Evolutionary conservation across 2,329 filamentous ascomycete species (phyloP).

Genomic region (Aspergillus novoparasiticus): DNA sequence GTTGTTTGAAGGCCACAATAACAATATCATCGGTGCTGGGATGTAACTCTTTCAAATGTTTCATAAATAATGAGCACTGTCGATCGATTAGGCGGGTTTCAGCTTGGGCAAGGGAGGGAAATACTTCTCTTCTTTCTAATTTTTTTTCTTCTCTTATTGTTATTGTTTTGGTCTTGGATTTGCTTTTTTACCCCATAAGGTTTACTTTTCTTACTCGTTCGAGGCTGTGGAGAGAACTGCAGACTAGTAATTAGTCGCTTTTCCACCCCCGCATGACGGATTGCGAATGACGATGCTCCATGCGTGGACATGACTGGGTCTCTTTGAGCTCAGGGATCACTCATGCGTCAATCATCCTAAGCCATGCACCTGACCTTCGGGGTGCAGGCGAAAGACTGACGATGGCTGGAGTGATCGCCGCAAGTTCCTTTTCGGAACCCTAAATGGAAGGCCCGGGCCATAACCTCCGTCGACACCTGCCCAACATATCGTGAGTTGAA

Average conservation of each 20-base stretch:
- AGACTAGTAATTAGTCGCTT: slow-evolving; percentile 11
- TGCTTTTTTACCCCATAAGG: slow-evolving; percentile 3
- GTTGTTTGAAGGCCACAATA: neutral
- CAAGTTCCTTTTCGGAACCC: neutral
- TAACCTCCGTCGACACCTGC: neutral
- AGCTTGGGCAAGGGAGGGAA: neutral
- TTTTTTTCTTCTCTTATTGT: neutral
- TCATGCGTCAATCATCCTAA: neutral
- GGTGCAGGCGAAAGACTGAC: neutral
- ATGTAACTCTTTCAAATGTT: neutral
- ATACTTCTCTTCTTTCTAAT: neutral
- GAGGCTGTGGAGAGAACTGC: slow-evolving; percentile 12
- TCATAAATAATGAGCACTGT: neutral
- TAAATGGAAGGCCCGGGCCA: neutral
- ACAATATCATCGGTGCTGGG: neutral
- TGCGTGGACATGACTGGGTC: slow-evolving; percentile 4
- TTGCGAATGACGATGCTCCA: neutral
- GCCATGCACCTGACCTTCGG: slow-evolving; percentile 3
- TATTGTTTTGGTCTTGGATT: neutral
- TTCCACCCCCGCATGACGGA: slow-evolving; percentile 18
- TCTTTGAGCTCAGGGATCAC: slow-evolving; percentile 2
- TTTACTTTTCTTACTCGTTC: slow-evolving; percentile 9
- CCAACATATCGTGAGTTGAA: neutral
- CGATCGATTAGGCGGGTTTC: neutral
- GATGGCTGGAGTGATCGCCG: neutral